These are phyloP conservation scores for Alisma plantagoaquatica DNA, from an alignment of 106 monocot genomes.

Conservation along the genomic window DNA sequence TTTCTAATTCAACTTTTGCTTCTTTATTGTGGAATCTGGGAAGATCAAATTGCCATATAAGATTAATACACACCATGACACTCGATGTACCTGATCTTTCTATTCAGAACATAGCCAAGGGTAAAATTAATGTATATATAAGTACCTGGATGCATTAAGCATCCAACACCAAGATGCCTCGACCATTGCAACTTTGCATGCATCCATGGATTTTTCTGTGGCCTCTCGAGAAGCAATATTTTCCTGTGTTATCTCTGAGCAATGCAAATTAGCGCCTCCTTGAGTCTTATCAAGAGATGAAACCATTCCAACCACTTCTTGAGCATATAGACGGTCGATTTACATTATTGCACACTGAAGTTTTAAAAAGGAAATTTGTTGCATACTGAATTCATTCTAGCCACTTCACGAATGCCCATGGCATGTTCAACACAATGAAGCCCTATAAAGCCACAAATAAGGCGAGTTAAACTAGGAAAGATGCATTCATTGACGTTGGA, in stretches of 20 bases:
- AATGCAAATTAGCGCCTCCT: constrained; percentile 68
- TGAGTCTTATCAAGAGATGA: constrained; percentile 69
- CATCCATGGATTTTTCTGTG: constrained; percentile 62
- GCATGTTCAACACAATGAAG: too few relatives aligned
- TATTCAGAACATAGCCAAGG: background rate
- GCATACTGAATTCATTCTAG: too few relatives aligned
- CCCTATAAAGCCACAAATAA: too few relatives aligned
- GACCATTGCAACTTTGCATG: constrained; percentile 79
- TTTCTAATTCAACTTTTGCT: constrained; percentile 49
- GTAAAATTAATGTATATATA: background rate
- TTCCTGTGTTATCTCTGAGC: constrained; percentile 72
- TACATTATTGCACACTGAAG: background rate
- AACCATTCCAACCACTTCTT: constrained; percentile 70
- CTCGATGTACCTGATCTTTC: background rate
- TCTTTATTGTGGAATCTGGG: constrained; percentile 64
- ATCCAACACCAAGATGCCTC: constrained; percentile 95
- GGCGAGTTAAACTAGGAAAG: too few relatives aligned
- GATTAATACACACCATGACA: background rate
- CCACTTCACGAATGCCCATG: too few relatives aligned
- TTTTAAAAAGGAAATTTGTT: background rate
- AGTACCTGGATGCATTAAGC: constrained; percentile 69
- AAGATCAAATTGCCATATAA: background rate
- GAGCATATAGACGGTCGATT: background rate
- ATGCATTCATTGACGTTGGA: too few relatives aligned
- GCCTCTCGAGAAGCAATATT: constrained; percentile 84